Evolutionary conservation across 2,329 filamentous ascomycete species (phyloP), one percentile per base, ranked within the genome.

Genomic region (Colletotrichum ledebouriae): DNA sequence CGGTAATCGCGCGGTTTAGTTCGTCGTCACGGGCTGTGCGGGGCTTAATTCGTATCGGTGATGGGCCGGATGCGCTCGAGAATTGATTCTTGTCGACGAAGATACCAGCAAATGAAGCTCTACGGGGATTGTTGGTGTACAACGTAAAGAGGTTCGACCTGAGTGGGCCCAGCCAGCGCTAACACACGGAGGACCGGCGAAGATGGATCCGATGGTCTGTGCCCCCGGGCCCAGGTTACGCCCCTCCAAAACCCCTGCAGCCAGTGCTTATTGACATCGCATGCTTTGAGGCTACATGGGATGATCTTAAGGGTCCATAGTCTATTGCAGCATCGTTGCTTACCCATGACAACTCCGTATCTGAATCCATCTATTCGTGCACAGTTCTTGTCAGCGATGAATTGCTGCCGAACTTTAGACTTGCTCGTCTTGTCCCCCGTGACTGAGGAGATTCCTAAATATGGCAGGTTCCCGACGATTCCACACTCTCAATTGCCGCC

Each of bases 151-250:
- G 41, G 25, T 25, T 25, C 25, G 25, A 25, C 25, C 25, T 25
- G 4, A 25, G 67, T 61, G 57, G 41, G 57, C 44, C 57, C 61
- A 56, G 61, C 41, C 59, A 34, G 63, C 67, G 63, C 67, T 60
- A 63, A 71, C 62, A 63, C 59, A 50, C 67, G 67, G 67, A 67
- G 42, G 52, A 58, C 59, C 67, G 67, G 70, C 70, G 67, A 71
- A 71, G 63, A 67, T 71, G 67, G 70, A 70, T 64, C 70, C 70
- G 70, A 70, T 70, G 69, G 57, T 47, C 59, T 59, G 68, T 71
- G 69, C 34, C 47, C 42, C 59, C 55, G 68, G 70, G 69, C 34
- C 47, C 42, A 47, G 17, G 56, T 39, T 15, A 39, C 46, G 56
- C 63, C 58, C 46, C 63, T 67, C 63, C 67, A 69, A 49, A 69